Percentiles rank a stretch among this genome's conserved stretches.
These are phyloP conservation scores for Begonia fuchsioides DNA, from an alignment of 306 rosid species.

Conservation along the genomic window DNA sequence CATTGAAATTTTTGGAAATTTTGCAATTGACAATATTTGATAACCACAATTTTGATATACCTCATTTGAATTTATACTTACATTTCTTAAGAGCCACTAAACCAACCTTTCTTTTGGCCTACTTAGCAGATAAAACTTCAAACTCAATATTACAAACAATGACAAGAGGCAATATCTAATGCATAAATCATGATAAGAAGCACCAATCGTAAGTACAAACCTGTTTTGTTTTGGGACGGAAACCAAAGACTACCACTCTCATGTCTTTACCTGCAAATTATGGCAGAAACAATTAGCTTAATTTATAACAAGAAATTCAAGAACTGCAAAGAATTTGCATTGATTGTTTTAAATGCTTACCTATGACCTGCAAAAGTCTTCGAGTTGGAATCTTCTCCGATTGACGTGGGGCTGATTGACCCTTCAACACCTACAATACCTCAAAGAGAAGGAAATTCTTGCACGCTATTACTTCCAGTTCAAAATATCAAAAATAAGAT, in stretches of 20 bases:
- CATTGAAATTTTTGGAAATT: too few species aligned
- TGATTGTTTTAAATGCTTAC: slow-evolving; percentile 33
- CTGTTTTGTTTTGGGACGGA: slow-evolving; percentile 87
- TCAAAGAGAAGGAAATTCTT: slow-evolving; percentile 2
- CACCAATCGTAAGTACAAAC: slow-evolving; percentile 24
- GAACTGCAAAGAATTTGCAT: not conserved
- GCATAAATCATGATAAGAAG: not conserved
- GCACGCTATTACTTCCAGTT: slow-evolving; percentile 11
- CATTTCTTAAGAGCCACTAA: too few species aligned
- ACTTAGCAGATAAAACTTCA: too few species aligned
- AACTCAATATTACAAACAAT: too few species aligned
- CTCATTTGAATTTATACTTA: too few species aligned
- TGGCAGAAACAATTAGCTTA: slow-evolving; percentile 13
- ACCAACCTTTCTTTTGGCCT: too few species aligned
- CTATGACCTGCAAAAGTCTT: slow-evolving; percentile 86
- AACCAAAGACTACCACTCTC: slow-evolving; percentile 87
- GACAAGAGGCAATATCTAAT: too few species aligned
- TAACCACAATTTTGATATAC: too few species aligned
- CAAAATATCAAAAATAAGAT: slow-evolving; percentile 8
- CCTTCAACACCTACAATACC: slow-evolving; percentile 42
- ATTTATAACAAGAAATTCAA: not conserved
- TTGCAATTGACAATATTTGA: too few species aligned
- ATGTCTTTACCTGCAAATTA: slow-evolving; percentile 78
- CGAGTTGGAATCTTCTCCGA: slow-evolving; percentile 46
- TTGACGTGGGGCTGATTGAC: slow-evolving; percentile 53